Evolutionary conservation across 2,329 filamentous ascomycete genomes (phyloP).

Genomic region (Endothia cerciana): DNA sequence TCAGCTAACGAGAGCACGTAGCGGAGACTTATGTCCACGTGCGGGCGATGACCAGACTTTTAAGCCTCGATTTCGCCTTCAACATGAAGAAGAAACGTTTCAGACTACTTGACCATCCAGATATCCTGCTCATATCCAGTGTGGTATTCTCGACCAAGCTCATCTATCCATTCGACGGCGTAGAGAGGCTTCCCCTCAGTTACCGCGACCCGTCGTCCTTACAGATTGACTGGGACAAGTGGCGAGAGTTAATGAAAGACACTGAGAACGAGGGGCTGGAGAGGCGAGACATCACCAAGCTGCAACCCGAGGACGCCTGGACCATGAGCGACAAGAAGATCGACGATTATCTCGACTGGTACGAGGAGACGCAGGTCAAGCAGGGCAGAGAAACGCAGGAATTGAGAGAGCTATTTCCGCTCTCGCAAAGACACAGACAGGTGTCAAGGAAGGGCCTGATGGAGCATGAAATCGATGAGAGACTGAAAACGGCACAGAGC

Average conservation of each 20-base stretch:
- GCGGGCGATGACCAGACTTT: conserved; percentile 56
- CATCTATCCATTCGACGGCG: conserved; percentile 72
- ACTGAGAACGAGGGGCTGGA: conserved; percentile 31
- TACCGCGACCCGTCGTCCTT: conserved; percentile 60
- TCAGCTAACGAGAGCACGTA: conserved; percentile 42
- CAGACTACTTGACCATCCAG: conserved; percentile 66
- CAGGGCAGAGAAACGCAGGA: conserved; percentile 36
- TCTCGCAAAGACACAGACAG: conserved; percentile 30
- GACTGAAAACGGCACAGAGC: conserved; percentile 33
- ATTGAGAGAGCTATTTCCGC: conserved; percentile 41
- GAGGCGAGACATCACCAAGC: conserved; percentile 35
- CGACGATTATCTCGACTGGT: conserved; percentile 81
- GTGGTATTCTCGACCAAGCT: conserved; percentile 79
- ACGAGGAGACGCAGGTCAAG: conserved; percentile 56
- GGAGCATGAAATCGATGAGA: conserved; percentile 35
- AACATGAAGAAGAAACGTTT: conserved; percentile 50
- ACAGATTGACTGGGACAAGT: conserved; percentile 73
- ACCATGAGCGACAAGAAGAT: conserved; percentile 62
- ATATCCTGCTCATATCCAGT: conserved; percentile 71
- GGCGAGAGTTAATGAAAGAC: conserved; percentile 58
- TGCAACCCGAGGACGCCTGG: conserved; percentile 38
- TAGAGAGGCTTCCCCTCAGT: conserved; percentile 53
- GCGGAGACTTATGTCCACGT: conserved; percentile 67
- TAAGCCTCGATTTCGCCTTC: conserved; percentile 62
- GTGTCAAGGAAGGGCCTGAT: conserved; percentile 24